These are phyloP conservation scores for Syncephalastrum sp. DNA, from an alignment of 371 early-diverging fungal species.

Conservation along the genomic window DNA sequence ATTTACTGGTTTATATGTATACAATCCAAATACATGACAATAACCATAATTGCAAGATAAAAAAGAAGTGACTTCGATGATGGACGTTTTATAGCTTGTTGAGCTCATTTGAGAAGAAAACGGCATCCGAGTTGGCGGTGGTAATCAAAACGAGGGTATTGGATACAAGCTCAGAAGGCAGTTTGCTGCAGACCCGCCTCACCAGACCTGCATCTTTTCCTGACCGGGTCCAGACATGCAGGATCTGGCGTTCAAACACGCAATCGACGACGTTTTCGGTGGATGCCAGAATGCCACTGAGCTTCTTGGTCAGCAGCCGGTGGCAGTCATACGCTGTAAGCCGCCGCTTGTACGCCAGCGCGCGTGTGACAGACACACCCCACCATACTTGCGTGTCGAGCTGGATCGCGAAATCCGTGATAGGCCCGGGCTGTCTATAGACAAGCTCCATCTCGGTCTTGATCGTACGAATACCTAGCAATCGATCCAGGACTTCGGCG, in stretches of 20 bases:
- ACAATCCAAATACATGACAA: too few relatives aligned
- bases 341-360: constrained; percentile 40
- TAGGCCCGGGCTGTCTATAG: constrained; percentile 44
- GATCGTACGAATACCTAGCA: constrained; percentile 42
- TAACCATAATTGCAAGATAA: too few relatives aligned
- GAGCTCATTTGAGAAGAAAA: constrained; percentile 2
- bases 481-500: constrained; percentile 47
- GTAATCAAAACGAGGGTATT: constrained; percentile 30
- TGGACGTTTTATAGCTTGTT: too few relatives aligned
- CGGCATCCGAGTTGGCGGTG: constrained; percentile 21
- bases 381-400: constrained; percentile 15
- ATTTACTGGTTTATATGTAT: too few relatives aligned
- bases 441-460: constrained; percentile 58
- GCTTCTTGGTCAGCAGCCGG: constrained; percentile 45
- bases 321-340: constrained; percentile 43
- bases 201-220: constrained; percentile 32
- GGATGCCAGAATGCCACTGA: constrained; percentile 40
- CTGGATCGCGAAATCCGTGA: constrained; percentile 54
- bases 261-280: constrained; percentile 33
- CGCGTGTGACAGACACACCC: constrained; percentile 60
- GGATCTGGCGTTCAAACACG: constrained; percentile 48
- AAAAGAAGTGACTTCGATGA: too few relatives aligned
- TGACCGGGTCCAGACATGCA: constrained; percentile 58
- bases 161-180: constrained; percentile 4
- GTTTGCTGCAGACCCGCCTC: constrained; percentile 14